Evolutionary conservation across 116 monocot genomes (phyloP), one percentile per base, ranked within the genome.

Genomic region (Posidonia oceanica): DNA sequence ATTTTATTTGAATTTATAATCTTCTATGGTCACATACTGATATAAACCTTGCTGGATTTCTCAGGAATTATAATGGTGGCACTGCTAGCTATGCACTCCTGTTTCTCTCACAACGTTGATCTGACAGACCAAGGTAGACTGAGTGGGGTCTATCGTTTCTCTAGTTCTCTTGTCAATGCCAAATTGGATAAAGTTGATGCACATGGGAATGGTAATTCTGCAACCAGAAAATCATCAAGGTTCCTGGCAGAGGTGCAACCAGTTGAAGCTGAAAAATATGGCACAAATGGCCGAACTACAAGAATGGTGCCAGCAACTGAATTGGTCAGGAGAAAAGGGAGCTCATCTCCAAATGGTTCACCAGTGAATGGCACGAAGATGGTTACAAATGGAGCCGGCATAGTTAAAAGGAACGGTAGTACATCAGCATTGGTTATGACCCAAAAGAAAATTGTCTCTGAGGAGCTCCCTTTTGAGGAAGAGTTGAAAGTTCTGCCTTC

Each of bases 271-370:
- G 59, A 64, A 15, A 72, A 64, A 16, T 73, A 73, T 52, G 52
- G 84, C 23, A 74, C 75, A 16, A 86, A 87, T 76, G 86, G 85
- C 0, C 61, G 79, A n/a, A 69, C 75, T 14, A 75, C 53, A 15
- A 88, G 71, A 68, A 87, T 90, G 87, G 84, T 86, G 20, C 77
- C 89, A 13, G 79, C 91, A 29, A 77, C 77, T 36, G 85, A 85
- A 39, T 18, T 82, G 44, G 57, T 73, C 66, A 79, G 61, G 64
- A 82, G 61, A 37, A 56, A 41, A 54, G 5, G 22, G 5, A 42
- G 57, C 66, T 69, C 54, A 11, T 51, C 17, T 54, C 63, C 6
- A 56, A 80, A 69, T 39, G 59, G 66, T 18, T 59, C 51, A 20
- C 52, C 39, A 17, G 72, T 80, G 21, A 82, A 78, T 71, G 86